These are phyloP conservation scores for Lojkania enalia DNA, from an alignment of 2,329 filamentous ascomycete species.

Conservation along the genomic window DNA sequence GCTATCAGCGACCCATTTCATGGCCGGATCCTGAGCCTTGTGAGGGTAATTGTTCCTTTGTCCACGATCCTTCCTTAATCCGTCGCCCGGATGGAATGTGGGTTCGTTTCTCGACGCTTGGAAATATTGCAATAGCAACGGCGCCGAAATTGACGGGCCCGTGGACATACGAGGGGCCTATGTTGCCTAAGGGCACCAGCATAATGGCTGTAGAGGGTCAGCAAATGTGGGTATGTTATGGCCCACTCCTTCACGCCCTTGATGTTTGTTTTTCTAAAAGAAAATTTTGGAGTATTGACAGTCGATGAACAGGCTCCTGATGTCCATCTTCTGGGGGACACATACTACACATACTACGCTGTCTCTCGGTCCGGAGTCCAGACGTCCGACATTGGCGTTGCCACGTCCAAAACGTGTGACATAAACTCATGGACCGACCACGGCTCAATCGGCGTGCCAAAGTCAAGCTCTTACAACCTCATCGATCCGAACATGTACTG, in stretches of 20 bases:
- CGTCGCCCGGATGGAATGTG: constrained; percentile 50
- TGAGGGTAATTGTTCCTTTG: constrained; percentile 43
- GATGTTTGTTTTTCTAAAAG: no score
- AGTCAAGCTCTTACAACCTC: constrained; percentile 46
- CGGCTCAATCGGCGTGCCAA: constrained; percentile 51
- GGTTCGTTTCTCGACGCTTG: constrained; percentile 55
- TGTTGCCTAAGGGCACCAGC: constrained; percentile 48
- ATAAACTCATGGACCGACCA: constrained; percentile 63
- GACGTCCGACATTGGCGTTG: constrained; percentile 62
- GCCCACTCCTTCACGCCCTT: background rate
- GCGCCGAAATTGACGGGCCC: constrained; percentile 50
- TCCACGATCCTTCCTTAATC: constrained; percentile 53
- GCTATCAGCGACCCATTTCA: no score
- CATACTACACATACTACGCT: constrained; percentile 65
- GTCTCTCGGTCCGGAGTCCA: constrained; percentile 63
- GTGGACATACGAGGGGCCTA: constrained; percentile 51
- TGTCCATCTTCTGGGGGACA: constrained; percentile 56
- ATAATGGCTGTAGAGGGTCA: constrained; percentile 47
- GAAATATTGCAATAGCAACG: constrained; percentile 51
- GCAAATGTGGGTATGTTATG: constrained; percentile 51
- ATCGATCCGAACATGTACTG: constrained; percentile 56
- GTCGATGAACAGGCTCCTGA: constrained; percentile 63
- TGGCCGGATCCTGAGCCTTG: constrained; percentile 42
- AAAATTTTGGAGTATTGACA: no score
- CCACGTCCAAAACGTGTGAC: constrained; percentile 52